Conservation (phyloP, 148 eudicot genomes). For the Dianthus caryophyllus region DNA sequence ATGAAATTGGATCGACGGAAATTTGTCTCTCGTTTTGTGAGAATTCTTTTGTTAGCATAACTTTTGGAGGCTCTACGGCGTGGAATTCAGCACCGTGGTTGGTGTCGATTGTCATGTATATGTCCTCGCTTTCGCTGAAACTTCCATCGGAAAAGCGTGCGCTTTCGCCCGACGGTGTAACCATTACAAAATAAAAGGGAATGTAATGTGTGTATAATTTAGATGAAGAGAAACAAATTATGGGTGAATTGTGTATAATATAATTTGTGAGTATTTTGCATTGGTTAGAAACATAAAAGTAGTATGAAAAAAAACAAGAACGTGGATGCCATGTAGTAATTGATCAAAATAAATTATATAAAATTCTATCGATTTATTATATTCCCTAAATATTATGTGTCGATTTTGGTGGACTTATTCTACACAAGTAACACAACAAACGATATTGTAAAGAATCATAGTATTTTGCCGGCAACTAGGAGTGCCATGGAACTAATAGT, state of each 20-base stretch:
- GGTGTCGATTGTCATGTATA: slow-evolving; percentile 33
- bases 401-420: neutral
- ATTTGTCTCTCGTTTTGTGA: slow-evolving; percentile 59
- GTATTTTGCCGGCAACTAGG: slow-evolving; percentile 8
- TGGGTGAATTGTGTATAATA: neutral
- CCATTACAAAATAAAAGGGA: slow-evolving; percentile 14
- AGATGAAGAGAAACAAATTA: neutral
- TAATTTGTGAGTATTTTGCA: neutral
- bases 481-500: slow-evolving; percentile 10
- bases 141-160: slow-evolving; percentile 28
- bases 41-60: slow-evolving; percentile 25
- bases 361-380: too few species aligned
- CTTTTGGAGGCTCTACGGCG: slow-evolving; percentile 32
- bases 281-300: neutral
- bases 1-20: slow-evolving; percentile 69
- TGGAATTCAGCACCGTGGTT: slow-evolving; percentile 30
- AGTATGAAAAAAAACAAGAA: neutral
- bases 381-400: neutral
- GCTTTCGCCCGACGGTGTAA: slow-evolving; percentile 10
- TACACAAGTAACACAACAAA: neutral
- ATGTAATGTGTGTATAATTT: neutral
- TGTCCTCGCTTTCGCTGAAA: slow-evolving; percentile 32
- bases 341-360: neutral
- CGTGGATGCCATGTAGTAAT: slow-evolving; percentile 8
- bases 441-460: neutral